phyloP scores from a whole-genome alignment of 306 rosid species.

The Pterocarpus santalinus region DNA sequence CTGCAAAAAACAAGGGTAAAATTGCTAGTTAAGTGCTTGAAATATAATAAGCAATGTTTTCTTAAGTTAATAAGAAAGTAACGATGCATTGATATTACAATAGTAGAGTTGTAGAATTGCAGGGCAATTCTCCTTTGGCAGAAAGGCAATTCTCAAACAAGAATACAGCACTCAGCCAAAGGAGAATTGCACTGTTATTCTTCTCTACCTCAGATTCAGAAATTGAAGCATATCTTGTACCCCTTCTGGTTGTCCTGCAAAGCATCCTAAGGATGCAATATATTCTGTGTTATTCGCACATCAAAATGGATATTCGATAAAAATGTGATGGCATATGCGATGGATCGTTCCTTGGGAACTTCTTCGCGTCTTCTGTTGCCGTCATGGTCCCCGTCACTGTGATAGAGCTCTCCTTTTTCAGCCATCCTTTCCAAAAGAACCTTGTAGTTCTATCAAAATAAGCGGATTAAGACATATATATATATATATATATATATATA shows the following conservation, averaged over 20 bases:
- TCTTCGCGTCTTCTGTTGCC: constrained; percentile 15
- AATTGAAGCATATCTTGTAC: not conserved
- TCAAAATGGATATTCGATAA: constrained; percentile 43
- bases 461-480: not conserved
- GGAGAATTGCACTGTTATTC: constrained; percentile 54
- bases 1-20: not conserved
- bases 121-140: constrained; percentile 59
- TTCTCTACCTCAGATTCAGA: constrained; percentile 7
- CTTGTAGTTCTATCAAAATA: not conserved
- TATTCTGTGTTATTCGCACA: constrained; percentile 39
- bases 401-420: constrained; percentile 21
- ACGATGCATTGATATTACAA: not conserved
- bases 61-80: not conserved
- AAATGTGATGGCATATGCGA: constrained; percentile 41
- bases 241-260: constrained; percentile 8
- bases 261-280: constrained; percentile 17
- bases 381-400: constrained; percentile 36
- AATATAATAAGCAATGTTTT: not conserved
- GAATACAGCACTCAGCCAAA: constrained; percentile 36
- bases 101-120: constrained; percentile 42
- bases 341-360: constrained; percentile 43
- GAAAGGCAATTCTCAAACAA: constrained; percentile 12
- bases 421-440: not conserved
- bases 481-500: not conserved
- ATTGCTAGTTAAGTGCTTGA: not conserved